Conservation (phyloP, 2,329 filamentous ascomycete genomes). For the Botryotinia globosa region DNA sequence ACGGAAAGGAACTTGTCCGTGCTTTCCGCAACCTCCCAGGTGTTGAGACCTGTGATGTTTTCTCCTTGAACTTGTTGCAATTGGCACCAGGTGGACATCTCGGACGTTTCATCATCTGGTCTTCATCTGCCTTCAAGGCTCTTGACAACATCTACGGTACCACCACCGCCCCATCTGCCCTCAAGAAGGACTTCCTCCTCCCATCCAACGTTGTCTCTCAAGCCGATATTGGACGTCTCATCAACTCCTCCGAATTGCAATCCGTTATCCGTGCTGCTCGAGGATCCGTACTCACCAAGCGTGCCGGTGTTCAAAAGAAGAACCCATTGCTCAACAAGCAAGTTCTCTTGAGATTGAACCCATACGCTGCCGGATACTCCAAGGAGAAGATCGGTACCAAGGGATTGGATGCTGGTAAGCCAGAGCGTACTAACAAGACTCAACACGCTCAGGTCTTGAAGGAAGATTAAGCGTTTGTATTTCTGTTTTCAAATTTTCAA, state of each 20-base stretch:
- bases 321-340: constrained; percentile 99
- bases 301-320: constrained; percentile 95
- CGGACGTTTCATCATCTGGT: constrained; percentile 98
- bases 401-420: constrained; percentile 62
- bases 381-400: constrained; percentile 79
- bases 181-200: constrained; percentile 99
- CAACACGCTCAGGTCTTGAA: constrained; percentile 45
- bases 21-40: constrained; percentile 99
- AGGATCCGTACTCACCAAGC: constrained; percentile 87
- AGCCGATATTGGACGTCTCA: constrained; percentile 93
- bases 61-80: constrained; percentile 96
- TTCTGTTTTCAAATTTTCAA: constrained; percentile 24
- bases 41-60: constrained; percentile 94
- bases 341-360: constrained; percentile 97
- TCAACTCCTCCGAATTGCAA: constrained; percentile 99
- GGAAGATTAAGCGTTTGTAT: constrained; percentile 46
- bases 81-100: constrained; percentile 98
- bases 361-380: constrained; percentile 87
- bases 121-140: constrained; percentile 92
- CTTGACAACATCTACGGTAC: constrained; percentile 97
- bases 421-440: constrained; percentile 41
- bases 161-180: constrained; percentile 80
- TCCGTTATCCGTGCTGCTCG: constrained; percentile 88
- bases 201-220: constrained; percentile 90
- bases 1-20: constrained; percentile 89